Evolutionary conservation across 2,329 filamentous ascomycete genomes (phyloP).

Genomic region (Cryoendolithus antarcticus): DNA sequence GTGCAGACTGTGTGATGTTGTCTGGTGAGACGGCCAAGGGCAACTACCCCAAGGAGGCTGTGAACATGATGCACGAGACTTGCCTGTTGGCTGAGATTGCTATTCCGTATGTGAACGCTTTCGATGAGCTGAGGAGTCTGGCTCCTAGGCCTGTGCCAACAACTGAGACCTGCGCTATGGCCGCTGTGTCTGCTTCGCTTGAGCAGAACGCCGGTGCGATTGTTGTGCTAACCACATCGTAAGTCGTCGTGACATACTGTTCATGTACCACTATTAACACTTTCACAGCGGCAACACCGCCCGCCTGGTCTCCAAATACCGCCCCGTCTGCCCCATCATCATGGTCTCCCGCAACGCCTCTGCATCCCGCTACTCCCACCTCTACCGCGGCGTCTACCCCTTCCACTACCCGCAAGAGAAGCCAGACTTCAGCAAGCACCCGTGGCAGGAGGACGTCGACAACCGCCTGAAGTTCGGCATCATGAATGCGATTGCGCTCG

Average conservation of each 20-base stretch:
- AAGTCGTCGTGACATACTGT: constrained; percentile 45
- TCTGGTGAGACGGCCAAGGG: constrained; percentile 99
- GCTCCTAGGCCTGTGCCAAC: constrained; percentile 74
- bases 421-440: constrained; percentile 82
- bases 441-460: constrained; percentile 99
- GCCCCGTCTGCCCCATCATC: constrained; percentile 96
- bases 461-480: constrained; percentile 96
- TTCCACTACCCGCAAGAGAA: constrained; percentile 90
- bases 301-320: constrained; percentile 93
- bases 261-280: constrained; percentile 64
- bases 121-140: constrained; percentile 83
- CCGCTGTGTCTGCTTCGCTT: constrained; percentile 85
- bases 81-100: constrained; percentile 94
- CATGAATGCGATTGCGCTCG: constrained; percentile 70
- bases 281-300: constrained; percentile 69
- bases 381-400: constrained; percentile 96
- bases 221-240: constrained; percentile 85
- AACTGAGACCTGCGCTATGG: constrained; percentile 91
- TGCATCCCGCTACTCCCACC: constrained; percentile 78
- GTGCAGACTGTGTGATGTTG: constrained; percentile 98
- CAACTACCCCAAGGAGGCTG: constrained; percentile 80
- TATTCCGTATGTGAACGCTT: constrained; percentile 92
- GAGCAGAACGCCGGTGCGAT: constrained; percentile 96
- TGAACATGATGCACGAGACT: constrained; percentile 96
- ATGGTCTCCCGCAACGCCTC: constrained; percentile 87